Percentiles rank a stretch among this genome's conserved stretches.
phyloP scores from a whole-genome alignment of 768 basidiomycete genomes.

The Clitopilus hobsonii region DNA sequence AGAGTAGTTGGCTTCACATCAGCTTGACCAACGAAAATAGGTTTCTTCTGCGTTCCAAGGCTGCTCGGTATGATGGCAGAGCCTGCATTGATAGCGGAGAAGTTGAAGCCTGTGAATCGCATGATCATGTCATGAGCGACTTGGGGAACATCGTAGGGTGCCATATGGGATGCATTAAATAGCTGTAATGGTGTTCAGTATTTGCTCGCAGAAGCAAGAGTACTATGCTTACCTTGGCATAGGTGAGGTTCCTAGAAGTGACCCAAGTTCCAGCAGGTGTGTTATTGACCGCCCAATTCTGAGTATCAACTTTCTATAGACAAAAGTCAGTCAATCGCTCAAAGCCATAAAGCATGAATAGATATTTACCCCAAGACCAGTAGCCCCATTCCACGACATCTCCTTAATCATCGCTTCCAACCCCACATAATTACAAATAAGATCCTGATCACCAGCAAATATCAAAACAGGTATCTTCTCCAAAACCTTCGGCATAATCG shows the following conservation, averaged over 20 bases:
- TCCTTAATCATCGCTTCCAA: slow-evolving; percentile 80
- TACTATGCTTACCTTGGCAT: slow-evolving; percentile 64
- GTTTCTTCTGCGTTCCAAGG: slow-evolving; percentile 71
- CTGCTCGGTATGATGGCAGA: slow-evolving; percentile 78
- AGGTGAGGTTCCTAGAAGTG: slow-evolving; percentile 83
- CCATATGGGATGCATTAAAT: slow-evolving; percentile 96
- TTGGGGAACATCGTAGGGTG: slow-evolving; percentile 79
- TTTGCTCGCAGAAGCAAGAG: neutral
- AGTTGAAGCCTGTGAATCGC: slow-evolving; percentile 93
- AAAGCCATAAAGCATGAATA: slow-evolving; percentile 1
- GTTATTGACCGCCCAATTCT: slow-evolving; percentile 72
- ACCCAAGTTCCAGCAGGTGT: slow-evolving; percentile 89
- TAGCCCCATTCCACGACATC: slow-evolving; percentile 82
- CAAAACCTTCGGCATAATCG: slow-evolving; percentile 73
- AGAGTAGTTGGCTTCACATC: slow-evolving; percentile 29
- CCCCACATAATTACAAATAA: slow-evolving; percentile 95
- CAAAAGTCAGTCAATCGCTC: slow-evolving; percentile 1
- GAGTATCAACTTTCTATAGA: slow-evolving; percentile 57
- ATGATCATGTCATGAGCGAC: slow-evolving; percentile 97
- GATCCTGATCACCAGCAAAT: slow-evolving; percentile 93
- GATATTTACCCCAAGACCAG: slow-evolving; percentile 72
- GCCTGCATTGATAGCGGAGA: slow-evolving; percentile 73
- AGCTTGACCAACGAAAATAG: slow-evolving; percentile 47
- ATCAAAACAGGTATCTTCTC: slow-evolving; percentile 81
- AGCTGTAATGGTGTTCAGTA: slow-evolving; percentile 43